phyloP scores from a whole-genome alignment of 2,329 filamentous ascomycete genomes.

The Fusarium succisae region DNA sequence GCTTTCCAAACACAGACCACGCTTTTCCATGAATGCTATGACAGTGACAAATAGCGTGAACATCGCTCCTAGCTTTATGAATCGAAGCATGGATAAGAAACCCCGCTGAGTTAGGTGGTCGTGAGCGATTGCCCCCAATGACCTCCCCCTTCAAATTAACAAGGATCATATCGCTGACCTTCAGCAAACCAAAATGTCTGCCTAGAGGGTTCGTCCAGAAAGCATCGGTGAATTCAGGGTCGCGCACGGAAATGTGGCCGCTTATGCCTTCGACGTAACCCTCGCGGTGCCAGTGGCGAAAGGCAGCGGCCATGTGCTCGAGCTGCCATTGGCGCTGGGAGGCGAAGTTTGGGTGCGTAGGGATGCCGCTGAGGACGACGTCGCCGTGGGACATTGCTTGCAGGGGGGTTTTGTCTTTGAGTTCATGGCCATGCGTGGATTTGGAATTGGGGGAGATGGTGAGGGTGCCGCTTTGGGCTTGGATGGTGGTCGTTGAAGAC shows the following conservation, averaged over 20 bases:
- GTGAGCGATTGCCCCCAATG: constrained; percentile 67
- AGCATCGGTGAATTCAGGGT: constrained; percentile 66
- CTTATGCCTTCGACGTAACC: constrained; percentile 75
- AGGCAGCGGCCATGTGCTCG: constrained; percentile 72
- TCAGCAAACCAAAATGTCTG: constrained; percentile 71
- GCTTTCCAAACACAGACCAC: constrained; percentile 70
- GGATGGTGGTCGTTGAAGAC: background rate
- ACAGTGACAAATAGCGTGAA: constrained; percentile 73
- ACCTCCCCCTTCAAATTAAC: constrained; percentile 69
- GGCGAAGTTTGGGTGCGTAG: constrained; percentile 35
- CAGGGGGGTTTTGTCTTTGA: constrained; percentile 36
- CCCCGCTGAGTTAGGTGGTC: constrained; percentile 73
- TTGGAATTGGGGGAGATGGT: constrained; percentile 17
- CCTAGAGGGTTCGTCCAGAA: constrained; percentile 76
- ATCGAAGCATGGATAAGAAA: constrained; percentile 75
- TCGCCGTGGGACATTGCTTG: constrained; percentile 43
- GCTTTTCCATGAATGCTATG: constrained; percentile 73
- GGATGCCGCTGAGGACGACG: constrained; percentile 39
- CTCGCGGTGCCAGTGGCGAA: constrained; percentile 72
- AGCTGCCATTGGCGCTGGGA: constrained; percentile 50
- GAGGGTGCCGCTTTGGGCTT: background rate
- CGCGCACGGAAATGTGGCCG: constrained; percentile 73
- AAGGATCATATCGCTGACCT: constrained; percentile 74
- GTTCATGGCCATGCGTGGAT: constrained; percentile 34
- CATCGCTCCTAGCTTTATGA: constrained; percentile 70